Conservation (phyloP, 805 yeast species). For the Sugiyamaella marilandica region DNA sequence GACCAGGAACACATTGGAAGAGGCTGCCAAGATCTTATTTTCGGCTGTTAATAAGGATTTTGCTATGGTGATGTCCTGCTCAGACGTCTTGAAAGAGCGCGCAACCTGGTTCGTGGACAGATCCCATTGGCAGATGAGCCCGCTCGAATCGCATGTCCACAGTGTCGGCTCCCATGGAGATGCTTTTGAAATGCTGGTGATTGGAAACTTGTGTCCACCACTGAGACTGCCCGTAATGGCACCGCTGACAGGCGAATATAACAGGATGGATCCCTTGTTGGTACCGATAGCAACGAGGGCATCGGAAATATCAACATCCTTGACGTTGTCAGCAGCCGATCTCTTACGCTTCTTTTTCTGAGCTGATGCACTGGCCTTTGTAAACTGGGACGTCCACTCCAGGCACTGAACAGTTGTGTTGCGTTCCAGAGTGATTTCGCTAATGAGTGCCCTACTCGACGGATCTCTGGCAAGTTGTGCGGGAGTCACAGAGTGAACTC, state of each 20-base stretch:
- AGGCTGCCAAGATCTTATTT: conserved; percentile 52
- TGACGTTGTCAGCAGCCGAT: conserved; percentile 18
- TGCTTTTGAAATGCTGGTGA: conserved; percentile 45
- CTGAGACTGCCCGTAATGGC: conserved; percentile 50
- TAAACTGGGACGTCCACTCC: conserved; percentile 43
- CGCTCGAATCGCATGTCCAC: conserved; percentile 59
- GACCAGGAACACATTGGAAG: conserved; percentile 58
- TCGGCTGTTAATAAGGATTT: conserved; percentile 8
- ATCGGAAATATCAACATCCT: conserved; percentile 32
- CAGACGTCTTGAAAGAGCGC: conserved; percentile 22
- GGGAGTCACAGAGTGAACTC: conserved; percentile 49
- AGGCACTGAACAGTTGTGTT: conserved; percentile 46
- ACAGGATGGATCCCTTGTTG: conserved; percentile 56
- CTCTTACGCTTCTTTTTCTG: conserved; percentile 31
- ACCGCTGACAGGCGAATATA: conserved; percentile 65
- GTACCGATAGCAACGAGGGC: conserved; percentile 57
- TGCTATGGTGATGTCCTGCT: conserved; percentile 17
- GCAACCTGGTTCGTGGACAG: conserved; percentile 39
- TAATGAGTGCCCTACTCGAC: conserved; percentile 31
- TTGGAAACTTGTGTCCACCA: conserved; percentile 43
- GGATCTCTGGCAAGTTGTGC: conserved; percentile 22
- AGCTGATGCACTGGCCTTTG: conserved; percentile 3
- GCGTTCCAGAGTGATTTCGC: conserved; percentile 51
- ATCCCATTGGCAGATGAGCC: conserved; percentile 60
- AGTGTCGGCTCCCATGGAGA: conserved; percentile 40